A percentile compares a stretch with the other conserved stretches of the same genome.
Evolutionary conservation across 305 asterid species (phyloP).

Genomic region (Andrographis paniculata): DNA sequence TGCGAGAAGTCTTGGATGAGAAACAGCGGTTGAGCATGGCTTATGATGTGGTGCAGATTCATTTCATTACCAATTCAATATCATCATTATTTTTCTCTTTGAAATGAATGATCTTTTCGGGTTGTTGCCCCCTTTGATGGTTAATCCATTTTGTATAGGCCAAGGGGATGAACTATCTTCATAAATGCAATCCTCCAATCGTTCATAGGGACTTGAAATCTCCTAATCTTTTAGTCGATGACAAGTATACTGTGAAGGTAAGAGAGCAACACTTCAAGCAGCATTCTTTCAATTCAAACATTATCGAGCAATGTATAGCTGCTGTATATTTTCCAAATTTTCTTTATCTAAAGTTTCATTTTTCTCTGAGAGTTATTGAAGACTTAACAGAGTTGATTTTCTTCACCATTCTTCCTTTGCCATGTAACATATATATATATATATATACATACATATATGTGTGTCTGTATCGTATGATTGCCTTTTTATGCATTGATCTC

Average conservation of each 20-base stretch:
- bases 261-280: no score
- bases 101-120: neutral
- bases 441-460: no score
- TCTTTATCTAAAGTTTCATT: no score
- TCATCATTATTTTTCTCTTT: neutral
- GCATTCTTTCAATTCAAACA: no score
- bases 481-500: neutral
- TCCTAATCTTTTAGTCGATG: conserved; percentile 87
- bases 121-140: conserved; percentile 4
- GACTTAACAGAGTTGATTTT: no score
- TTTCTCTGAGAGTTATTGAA: no score
- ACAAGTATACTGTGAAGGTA: conserved; percentile 89
- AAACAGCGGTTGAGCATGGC: conserved; percentile 92
- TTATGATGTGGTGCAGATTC: conserved; percentile 70
- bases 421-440: no score
- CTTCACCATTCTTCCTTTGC: no score
- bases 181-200: conserved; percentile 73
- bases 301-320: no score
- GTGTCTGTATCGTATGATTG: neutral
- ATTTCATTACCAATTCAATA: neutral
- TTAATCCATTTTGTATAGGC: conserved; percentile 47
- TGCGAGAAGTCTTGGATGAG: conserved; percentile 80
- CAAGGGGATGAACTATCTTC: conserved; percentile 96
- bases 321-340: no score
- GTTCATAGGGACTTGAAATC: conserved; percentile 95